Base-by-base conservation (phyloP, 2,329 filamentous ascomycete genomes). In the Chaetomiaceae sp. region DNA sequence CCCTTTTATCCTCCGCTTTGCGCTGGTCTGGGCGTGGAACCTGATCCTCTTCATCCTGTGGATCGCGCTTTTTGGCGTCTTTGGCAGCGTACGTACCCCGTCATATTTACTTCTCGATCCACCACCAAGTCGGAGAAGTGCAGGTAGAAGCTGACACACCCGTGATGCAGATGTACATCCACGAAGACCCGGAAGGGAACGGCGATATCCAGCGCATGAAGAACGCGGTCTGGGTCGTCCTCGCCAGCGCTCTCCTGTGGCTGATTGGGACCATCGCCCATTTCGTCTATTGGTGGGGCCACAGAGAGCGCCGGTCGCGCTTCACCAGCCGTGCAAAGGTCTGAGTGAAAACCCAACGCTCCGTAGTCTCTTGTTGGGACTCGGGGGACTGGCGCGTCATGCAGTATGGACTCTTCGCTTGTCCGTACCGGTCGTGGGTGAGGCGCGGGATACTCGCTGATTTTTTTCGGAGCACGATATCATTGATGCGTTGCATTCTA, bases 161-260 rank as follows among this genome's bases (percentile, higher is more conserved):
- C 6, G 17, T 24, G 17, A 12, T 27, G 4, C 51, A 74, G 67
- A 68, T 91, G 73, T 95, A 84, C 71, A 85, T 95, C 61, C 66
- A 78, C 44, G 81, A 82, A 58, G 64, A 88, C 48, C 64, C 82
- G 0, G 72, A 84, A 61, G 81, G 81, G 12, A 75, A 86, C 60
- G 57, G 58, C 33, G 81, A 75, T 40, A 75, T 91, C 47, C 68
- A 72, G 55, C 76, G 86, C 47, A 95, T 95, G 88, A 88, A 89
- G 69, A 81, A 83, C 60, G 86, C 88, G 5, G 86, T 93, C 14
- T 95, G 87, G 86, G 74, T 95, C 37, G 85, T 91, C 63, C 65
- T 95, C 41, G 70, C 77, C 38, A 87, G 84, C 62, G 76, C 88
- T 63, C 61, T 88, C 12, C 71, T 95, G 41, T 95, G 89, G 89